These are phyloP conservation scores for Lentithecium fluviatile DNA, from an alignment of 495 filamentous ascomycete genomes.

Conservation along the genomic window DNA sequence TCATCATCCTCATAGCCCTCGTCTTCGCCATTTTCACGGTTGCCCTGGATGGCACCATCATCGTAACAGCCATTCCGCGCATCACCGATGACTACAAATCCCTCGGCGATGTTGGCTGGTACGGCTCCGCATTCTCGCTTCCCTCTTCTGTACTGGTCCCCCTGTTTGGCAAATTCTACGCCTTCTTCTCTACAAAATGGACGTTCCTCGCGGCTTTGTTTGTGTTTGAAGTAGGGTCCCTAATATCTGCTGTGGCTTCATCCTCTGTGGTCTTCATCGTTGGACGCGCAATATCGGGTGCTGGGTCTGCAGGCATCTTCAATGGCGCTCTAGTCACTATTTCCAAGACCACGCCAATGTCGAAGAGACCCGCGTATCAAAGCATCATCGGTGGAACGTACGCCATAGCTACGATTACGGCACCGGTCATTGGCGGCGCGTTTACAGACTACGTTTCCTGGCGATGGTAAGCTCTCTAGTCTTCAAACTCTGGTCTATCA, in stretches of 20 bases:
- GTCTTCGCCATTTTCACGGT: no score
- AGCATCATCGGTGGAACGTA: background rate
- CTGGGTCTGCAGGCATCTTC: background rate
- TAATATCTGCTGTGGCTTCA: background rate
- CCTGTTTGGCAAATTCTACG: background rate
- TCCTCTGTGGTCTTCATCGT: background rate
- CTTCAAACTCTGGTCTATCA: no score
- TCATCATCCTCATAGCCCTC: no score
- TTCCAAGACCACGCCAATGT: background rate
- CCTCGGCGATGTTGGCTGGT: conserved; percentile 28
- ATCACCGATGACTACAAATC: conserved; percentile 30
- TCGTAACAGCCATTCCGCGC: conserved; percentile 22
- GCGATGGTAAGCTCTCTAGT: no score
- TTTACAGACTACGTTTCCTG: background rate
- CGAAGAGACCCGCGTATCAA: background rate
- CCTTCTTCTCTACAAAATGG: background rate
- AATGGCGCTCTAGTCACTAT: background rate
- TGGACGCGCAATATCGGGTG: background rate
- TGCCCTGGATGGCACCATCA: conserved; percentile 20
- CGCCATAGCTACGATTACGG: background rate
- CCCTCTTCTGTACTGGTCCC: background rate
- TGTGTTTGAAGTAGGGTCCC: background rate
- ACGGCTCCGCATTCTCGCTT: background rate
- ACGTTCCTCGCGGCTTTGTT: background rate
- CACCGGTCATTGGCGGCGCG: background rate